These are phyloP conservation scores for Cucumis cinereus DNA, from an alignment of 306 rosid genomes.

Conservation along the genomic window DNA sequence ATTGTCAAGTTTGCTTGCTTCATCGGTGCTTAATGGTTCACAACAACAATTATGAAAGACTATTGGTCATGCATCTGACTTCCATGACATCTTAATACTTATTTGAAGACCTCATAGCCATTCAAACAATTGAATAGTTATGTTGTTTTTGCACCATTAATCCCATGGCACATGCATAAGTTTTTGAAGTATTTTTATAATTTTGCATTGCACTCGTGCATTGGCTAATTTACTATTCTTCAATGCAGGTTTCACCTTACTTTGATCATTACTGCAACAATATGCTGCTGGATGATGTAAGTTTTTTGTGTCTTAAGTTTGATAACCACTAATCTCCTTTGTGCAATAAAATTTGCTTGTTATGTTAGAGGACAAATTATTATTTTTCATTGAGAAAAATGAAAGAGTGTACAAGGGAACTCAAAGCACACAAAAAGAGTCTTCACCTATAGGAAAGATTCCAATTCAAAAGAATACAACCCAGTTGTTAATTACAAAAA, in stretches of 20 bases:
- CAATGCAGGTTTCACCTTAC: slow-evolving; percentile 70
- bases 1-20: background rate
- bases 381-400: background rate
- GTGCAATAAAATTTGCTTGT: background rate
- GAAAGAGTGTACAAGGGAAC: background rate
- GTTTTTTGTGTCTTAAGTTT: slow-evolving; percentile 12
- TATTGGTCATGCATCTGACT: background rate
- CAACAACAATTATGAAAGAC: background rate
- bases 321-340: background rate
- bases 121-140: background rate
- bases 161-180: background rate
- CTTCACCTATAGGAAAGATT: background rate
- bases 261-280: slow-evolving; percentile 72
- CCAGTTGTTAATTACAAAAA: background rate
- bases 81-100: background rate
- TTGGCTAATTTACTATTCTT: slow-evolving; percentile 13
- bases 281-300: slow-evolving; percentile 97
- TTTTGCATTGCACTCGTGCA: slow-evolving; percentile 1
- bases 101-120: background rate
- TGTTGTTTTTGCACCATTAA: background rate
- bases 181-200: background rate
- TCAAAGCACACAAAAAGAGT: background rate
- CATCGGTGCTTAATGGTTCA: background rate
- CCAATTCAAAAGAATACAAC: background rate
- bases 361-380: background rate